Evolutionary conservation across 306 rosid species (phyloP).

Genomic region (Cyamopsis tetragonoloba): DNA sequence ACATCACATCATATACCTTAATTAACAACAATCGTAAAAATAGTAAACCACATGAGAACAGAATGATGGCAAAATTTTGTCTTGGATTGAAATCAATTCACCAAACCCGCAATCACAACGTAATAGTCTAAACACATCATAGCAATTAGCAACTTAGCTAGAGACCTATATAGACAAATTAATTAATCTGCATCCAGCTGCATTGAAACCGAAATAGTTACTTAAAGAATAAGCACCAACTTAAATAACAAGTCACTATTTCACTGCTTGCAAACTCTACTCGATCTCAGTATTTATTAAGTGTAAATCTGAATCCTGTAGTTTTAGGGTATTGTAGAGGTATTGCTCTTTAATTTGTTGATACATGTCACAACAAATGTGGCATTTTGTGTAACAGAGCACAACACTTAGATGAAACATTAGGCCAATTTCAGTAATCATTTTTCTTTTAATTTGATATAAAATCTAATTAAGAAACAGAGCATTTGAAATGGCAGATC

Average conservation of each 20-base stretch:
- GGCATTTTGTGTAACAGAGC: not conserved
- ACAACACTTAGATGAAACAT: not conserved
- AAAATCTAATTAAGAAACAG: not conserved
- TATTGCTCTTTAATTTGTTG: not conserved
- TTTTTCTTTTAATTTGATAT: not conserved
- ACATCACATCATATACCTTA: constrained; percentile 41
- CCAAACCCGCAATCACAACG: not conserved
- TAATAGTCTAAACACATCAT: not conserved
- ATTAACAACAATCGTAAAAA: not conserved
- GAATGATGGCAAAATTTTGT: not conserved
- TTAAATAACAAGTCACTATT: not conserved
- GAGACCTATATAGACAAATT: not conserved
- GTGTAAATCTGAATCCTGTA: not conserved
- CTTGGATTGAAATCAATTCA: not conserved
- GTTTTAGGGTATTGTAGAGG: not conserved
- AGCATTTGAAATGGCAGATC: not conserved
- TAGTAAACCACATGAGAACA: not conserved
- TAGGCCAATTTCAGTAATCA: not conserved
- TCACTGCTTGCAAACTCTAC: not conserved
- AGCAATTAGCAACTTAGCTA: too few species aligned
- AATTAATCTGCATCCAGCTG: not conserved
- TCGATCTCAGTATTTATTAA: too few species aligned
- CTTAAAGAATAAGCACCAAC: not conserved
- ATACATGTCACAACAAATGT: not conserved
- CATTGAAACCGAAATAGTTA: not conserved